Percentiles rank a stretch among this genome's conserved stretches.
These are phyloP conservation scores for Poa annua DNA, from an alignment of 176 grass and related monocot genomes.

Conservation along the genomic window DNA sequence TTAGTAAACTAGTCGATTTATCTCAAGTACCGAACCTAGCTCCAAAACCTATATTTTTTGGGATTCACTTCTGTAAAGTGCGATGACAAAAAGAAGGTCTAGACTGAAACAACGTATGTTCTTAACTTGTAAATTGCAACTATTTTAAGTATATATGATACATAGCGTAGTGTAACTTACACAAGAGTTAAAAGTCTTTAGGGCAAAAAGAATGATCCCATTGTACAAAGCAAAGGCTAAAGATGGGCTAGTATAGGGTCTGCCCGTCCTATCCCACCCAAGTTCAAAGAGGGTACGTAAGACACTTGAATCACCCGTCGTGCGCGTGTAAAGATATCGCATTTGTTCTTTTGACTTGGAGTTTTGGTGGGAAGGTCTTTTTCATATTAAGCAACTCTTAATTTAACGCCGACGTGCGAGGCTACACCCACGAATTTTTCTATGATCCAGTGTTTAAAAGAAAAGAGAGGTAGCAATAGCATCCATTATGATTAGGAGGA, in stretches of 20 bases:
- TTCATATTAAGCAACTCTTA: neutral
- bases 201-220: neutral
- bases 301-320: neutral
- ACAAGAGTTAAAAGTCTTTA: neutral
- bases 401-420: neutral
- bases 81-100: no score
- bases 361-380: neutral
- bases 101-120: neutral
- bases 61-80: conserved; percentile 1
- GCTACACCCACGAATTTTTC: neutral
- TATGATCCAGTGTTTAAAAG: neutral
- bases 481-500: neutral
- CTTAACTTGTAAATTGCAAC: neutral
- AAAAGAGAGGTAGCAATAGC: neutral
- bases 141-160: neutral
- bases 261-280: neutral
- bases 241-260: neutral
- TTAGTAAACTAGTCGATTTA: neutral
- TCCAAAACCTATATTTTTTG: neutral
- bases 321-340: neutral
- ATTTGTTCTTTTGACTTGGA: neutral
- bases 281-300: neutral
- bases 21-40: neutral
- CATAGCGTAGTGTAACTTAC: neutral
- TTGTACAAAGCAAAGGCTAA: neutral